Percentiles rank a stretch among this genome's conserved stretches.
Evolutionary conservation across 257 asterid genomes (phyloP).

Genomic region (Henckelia pumila): DNA sequence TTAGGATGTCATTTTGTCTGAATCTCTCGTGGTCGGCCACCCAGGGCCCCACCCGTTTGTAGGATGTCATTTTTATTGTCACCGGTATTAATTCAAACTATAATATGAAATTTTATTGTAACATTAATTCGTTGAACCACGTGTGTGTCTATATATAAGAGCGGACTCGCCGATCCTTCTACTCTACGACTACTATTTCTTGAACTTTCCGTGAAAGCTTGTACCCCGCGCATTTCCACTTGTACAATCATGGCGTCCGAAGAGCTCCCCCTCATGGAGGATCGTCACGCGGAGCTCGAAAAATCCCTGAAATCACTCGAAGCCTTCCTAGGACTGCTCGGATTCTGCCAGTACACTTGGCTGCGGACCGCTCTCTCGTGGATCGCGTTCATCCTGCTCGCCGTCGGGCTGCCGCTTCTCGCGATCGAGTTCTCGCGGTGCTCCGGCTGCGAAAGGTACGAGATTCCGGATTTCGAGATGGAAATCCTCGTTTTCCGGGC

Average conservation of each 20-base stretch:
- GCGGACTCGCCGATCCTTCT: neutral
- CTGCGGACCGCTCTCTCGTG: conserved; percentile 51
- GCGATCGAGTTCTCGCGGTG: conserved; percentile 38
- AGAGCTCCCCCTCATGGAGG: conserved; percentile 31
- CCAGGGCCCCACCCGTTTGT: no score
- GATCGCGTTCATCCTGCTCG: conserved; percentile 51
- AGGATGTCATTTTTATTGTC: no score
- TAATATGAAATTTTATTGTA: no score
- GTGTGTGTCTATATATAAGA: no score
- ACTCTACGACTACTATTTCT: neutral
- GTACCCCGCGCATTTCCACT: conserved; percentile 1
- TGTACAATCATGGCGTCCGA: conserved; percentile 37
- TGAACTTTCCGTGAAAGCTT: neutral
- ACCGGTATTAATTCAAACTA: no score
- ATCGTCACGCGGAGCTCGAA: conserved; percentile 43
- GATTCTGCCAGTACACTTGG: conserved; percentile 53
- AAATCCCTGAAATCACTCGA: conserved; percentile 44
- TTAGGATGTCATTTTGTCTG: no score
- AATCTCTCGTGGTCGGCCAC: no score
- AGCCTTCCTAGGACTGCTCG: conserved; percentile 49
- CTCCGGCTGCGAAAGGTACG: conserved; percentile 49
- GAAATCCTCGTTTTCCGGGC: conserved; percentile 54
- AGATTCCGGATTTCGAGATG: conserved; percentile 61
- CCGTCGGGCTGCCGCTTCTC: conserved; percentile 52
- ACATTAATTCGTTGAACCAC: no score